These are phyloP conservation scores for Ophiostoma himal-ulmi DNA, from an alignment of 2,329 filamentous ascomycete species.

Conservation along the genomic window DNA sequence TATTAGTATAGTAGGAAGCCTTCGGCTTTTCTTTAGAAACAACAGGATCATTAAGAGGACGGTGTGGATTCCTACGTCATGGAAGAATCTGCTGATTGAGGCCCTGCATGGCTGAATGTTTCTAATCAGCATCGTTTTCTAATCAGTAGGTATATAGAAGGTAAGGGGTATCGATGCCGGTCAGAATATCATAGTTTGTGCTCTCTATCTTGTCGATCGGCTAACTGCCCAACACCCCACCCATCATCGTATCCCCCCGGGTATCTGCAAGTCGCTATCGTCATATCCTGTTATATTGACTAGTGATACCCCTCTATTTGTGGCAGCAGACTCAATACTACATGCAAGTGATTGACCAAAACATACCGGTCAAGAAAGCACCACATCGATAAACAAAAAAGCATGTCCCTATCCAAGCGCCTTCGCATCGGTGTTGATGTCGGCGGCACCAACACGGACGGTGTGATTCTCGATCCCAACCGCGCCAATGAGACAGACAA, in stretches of 20 bases:
- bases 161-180: no score
- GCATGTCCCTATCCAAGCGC: not conserved
- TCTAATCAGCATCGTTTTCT: no score
- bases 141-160: not conserved
- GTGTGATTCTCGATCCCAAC: slow-evolving; percentile 44
- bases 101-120: no score
- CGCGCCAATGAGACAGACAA: slow-evolving; percentile 34
- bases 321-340: not conserved
- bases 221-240: not conserved
- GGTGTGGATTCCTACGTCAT: no score
- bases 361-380: not conserved
- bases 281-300: not conserved
- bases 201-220: not conserved
- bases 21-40: no score
- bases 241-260: not conserved
- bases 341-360: not conserved
- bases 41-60: no score
- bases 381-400: not conserved
- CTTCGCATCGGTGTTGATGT: slow-evolving; percentile 44
- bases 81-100: no score
- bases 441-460: slow-evolving; percentile 49
- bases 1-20: no score
- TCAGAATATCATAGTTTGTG: not conserved
- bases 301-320: not conserved
- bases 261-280: not conserved